Evolutionary conservation across 768 basidiomycete species (phyloP), one percentile per base, ranked within the genome.

Genomic region (Kwoniella dendrophila): DNA sequence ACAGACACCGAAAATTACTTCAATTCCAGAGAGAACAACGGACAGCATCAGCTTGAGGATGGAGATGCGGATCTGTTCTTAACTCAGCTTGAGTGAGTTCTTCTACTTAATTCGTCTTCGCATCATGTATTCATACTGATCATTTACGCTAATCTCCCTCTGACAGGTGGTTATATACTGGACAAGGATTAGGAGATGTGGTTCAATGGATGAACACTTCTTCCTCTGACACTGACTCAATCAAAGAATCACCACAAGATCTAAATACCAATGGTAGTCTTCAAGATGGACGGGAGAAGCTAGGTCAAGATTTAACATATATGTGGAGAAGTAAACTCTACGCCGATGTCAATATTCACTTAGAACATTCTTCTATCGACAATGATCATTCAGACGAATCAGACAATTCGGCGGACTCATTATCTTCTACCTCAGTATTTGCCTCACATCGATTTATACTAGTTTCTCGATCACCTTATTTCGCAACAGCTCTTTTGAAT

Each of bases 241-340:
- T 81, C 80, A 38, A 81, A 81, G 26, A 22, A 30, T 22, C 34
- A 3, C 40, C 36, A 11, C 72, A 38, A 1, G 79, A 68, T 38
- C 82, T 80, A 8, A n/a, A 7, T 2, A 7, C 26, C 29, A 4
- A 34, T 2, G 49, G 85, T 81, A 77, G 63, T 50, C n/a, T 66
- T n/a, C 85, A 83, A 66, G 81, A 84, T 45, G 82, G 90, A 14
- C 81, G 90, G 40, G 90, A 92, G 78, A 90, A 92, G 80, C 85
- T 96, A 10, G 86, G 91, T 63, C 91, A 92, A 79, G 95, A 97
- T 73, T 83, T 96, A 29, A 90, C 94, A 24, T 96, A 88, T 82
- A 95, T 93, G 92, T 97, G 94, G 95, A 82, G 95, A 32, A 90
- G 89, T 12, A 86, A 92, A 50, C 86, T 98, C 18, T 98, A 93